phyloP scores from a whole-genome alignment of 345 rosid species.

The Eucalyptus melliodora region DNA sequence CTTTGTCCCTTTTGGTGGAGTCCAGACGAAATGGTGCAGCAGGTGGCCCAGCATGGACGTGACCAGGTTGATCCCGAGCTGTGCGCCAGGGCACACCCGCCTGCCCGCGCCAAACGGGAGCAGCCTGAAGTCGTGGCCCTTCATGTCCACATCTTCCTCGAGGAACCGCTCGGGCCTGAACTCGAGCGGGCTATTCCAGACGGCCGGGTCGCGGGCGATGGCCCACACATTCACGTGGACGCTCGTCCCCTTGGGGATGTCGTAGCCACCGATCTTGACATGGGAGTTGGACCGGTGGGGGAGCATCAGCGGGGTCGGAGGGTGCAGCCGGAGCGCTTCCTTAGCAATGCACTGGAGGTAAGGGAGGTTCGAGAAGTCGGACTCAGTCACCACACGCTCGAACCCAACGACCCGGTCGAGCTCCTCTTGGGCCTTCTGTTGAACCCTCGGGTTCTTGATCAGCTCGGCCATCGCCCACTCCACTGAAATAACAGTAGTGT shows the following conservation, averaged over 20 bases:
- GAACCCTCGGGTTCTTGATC: conserved; percentile 67
- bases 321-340: conserved; percentile 73
- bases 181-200: conserved; percentile 67
- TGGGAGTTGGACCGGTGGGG: conserved; percentile 69
- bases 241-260: conserved; percentile 73
- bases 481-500: conserved; percentile 67
- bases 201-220: conserved; percentile 60
- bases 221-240: conserved; percentile 89
- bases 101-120: conserved; percentile 75
- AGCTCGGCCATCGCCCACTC: conserved; percentile 96
- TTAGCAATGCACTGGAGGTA: conserved; percentile 71
- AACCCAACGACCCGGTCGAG: conserved; percentile 62
- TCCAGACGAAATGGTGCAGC: conserved; percentile 62
- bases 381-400: conserved; percentile 55
- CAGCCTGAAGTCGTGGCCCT: conserved; percentile 72
- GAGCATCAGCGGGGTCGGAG: conserved; percentile 93
- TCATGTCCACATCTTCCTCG: conserved; percentile 87
- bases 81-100: conserved; percentile 63
- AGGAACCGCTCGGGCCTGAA: conserved; percentile 78
- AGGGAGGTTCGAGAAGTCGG: conserved; percentile 56
- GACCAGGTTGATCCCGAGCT: conserved; percentile 53
- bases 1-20: conserved; percentile 28
- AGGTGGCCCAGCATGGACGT: conserved; percentile 62
- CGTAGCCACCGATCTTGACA: conserved; percentile 77
- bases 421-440: conserved; percentile 83